phyloP scores from a whole-genome alignment of 306 rosid species.

The Vigna trinervia region DNA sequence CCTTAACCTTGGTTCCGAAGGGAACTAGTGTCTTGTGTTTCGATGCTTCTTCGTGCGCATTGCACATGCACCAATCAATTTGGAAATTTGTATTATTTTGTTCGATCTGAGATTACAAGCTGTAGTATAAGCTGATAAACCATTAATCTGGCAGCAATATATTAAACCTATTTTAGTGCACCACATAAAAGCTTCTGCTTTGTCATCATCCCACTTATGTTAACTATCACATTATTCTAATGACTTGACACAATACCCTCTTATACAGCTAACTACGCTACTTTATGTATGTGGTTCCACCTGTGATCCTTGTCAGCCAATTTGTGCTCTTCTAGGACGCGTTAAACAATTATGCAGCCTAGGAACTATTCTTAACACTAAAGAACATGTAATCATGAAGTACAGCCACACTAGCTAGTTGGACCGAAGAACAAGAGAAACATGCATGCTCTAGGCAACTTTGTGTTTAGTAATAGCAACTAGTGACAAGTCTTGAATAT shows the following conservation, averaged over 20 bases:
- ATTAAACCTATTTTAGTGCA: slow-evolving; percentile 26
- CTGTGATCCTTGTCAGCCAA: slow-evolving; percentile 49
- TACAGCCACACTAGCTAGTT: slow-evolving; percentile 47
- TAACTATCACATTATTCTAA: slow-evolving; percentile 37
- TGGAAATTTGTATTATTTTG: slow-evolving; percentile 45
- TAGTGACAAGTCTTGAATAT: slow-evolving; percentile 25
- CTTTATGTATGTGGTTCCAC: slow-evolving; percentile 45
- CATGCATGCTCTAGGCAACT: slow-evolving; percentile 55
- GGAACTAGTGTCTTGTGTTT: slow-evolving; percentile 34
- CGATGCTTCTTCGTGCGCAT: slow-evolving; percentile 43
- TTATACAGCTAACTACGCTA: slow-evolving; percentile 46
- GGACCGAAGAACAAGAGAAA: slow-evolving; percentile 58
- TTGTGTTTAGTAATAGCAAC: slow-evolving; percentile 54
- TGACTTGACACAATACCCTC: slow-evolving; percentile 37
- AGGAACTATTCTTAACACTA: slow-evolving; percentile 46
- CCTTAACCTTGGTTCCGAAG: slow-evolving; percentile 34
- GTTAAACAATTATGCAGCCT: slow-evolving; percentile 49
- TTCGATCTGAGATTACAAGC: slow-evolving; percentile 48
- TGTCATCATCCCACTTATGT: slow-evolving; percentile 47
- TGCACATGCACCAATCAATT: slow-evolving; percentile 50
- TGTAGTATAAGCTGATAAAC: slow-evolving; percentile 39
- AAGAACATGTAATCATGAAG: slow-evolving; percentile 52
- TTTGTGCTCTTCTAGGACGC: slow-evolving; percentile 48
- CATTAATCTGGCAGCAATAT: slow-evolving; percentile 33
- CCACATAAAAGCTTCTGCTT: slow-evolving; percentile 34